Evolutionary conservation across 1,284 basidiomycete species (phyloP).

Genomic region (Volvariella surrecta): DNA sequence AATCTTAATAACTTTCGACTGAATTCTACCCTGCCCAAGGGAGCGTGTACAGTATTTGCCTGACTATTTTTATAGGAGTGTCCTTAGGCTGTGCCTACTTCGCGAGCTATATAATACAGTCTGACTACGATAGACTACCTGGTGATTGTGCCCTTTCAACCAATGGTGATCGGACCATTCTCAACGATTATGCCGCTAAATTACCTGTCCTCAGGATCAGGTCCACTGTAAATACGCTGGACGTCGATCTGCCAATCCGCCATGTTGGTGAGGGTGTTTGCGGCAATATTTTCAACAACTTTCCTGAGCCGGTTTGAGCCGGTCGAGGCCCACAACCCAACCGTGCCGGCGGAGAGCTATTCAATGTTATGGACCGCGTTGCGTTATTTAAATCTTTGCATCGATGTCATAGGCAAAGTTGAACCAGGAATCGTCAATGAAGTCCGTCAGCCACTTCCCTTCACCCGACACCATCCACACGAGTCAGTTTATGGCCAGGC

Average conservation of each 20-base stretch:
- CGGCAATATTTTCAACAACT: constrained; percentile 39
- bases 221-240: constrained; percentile 42
- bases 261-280: constrained; percentile 50
- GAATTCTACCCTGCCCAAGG: no score
- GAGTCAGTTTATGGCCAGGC: constrained; percentile 37
- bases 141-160: constrained; percentile 16
- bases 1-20: neutral
- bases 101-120: no score
- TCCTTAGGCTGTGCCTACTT: no score
- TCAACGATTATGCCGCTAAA: constrained; percentile 56
- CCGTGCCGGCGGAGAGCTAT: constrained; percentile 43
- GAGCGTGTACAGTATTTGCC: no score
- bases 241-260: constrained; percentile 60
- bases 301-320: constrained; percentile 38
- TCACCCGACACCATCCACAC: constrained; percentile 43
- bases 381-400: constrained; percentile 23
- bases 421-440: constrained; percentile 48
- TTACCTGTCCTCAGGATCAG: constrained; percentile 47
- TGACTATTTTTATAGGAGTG: no score
- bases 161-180: constrained; percentile 44
- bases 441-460: constrained; percentile 43
- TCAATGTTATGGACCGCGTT: neutral
- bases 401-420: constrained; percentile 60
- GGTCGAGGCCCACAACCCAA: constrained; percentile 52
- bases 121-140: constrained; percentile 14